phyloP scores from a whole-genome alignment of 225 moss, liverwort and hornwort genomes.

The Antitrichia curtipendula region DNA sequence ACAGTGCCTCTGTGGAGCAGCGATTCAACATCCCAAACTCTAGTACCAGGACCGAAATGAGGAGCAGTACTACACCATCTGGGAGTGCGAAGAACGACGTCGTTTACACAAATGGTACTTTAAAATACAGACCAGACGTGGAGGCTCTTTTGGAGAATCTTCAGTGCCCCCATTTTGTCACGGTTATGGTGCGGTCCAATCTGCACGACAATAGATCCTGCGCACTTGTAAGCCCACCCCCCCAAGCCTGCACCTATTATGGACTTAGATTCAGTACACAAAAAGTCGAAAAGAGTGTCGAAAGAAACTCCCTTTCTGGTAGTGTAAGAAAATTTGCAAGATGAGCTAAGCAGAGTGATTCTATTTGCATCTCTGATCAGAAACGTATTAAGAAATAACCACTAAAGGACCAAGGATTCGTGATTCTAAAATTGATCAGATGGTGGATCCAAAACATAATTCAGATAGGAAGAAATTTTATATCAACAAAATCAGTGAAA shows the following conservation, averaged over 20 bases:
- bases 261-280: background rate
- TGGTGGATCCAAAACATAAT: background rate
- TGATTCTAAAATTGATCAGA: background rate
- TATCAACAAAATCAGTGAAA: background rate
- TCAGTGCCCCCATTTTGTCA: conserved; percentile 13
- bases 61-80: background rate
- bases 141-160: background rate
- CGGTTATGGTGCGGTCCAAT: background rate
- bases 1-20: no score
- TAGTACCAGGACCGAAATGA: background rate
- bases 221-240: background rate
- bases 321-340: no score
- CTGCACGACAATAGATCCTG: background rate
- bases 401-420: background rate
- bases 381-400: background rate
- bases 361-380: background rate
- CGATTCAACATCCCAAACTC: background rate
- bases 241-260: background rate
- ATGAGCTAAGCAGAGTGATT: background rate
- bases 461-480: background rate
- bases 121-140: background rate
- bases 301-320: no score
- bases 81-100: background rate
- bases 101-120: background rate
- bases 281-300: background rate